These are phyloP conservation scores for Azolla pinnata DNA, from an alignment of 75 land plant species.

Conservation along the genomic window DNA sequence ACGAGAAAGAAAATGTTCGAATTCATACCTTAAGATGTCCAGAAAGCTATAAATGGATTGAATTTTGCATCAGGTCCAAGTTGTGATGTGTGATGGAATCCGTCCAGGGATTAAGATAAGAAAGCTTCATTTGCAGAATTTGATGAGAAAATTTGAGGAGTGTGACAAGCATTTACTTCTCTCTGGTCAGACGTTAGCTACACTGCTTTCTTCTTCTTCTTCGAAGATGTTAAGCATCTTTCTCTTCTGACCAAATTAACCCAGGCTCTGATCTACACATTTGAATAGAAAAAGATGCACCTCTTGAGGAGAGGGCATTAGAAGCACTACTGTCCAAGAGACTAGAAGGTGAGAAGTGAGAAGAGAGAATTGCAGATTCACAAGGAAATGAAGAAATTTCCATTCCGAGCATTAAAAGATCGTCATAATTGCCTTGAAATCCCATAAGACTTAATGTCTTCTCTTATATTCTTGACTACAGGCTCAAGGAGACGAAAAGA, in stretches of 20 bases:
- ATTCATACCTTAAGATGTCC: no score
- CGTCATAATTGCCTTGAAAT: not conserved
- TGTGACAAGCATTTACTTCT: not conserved
- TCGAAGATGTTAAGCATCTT: not conserved
- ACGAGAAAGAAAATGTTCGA: no score
- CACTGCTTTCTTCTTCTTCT: not conserved
- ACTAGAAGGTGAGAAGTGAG: not conserved
- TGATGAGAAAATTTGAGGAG: not conserved
- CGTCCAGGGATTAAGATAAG: no score
- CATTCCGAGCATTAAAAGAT: not conserved
- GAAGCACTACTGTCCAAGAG: not conserved
- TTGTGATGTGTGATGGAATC: no score
- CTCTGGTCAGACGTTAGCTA: not conserved
- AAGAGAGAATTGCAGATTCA: not conserved
- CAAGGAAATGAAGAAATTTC: conserved; percentile 1
- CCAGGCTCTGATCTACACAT: conserved; percentile 4
- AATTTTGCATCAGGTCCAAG: no score
- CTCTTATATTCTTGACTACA: no score
- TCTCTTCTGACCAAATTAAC: conserved; percentile 3
- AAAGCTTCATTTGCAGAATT: not conserved
- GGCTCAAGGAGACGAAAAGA: no score
- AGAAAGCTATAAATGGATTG: no score
- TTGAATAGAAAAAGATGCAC: not conserved
- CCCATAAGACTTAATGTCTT: not conserved
- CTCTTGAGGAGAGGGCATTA: not conserved